Evolutionary conservation across 805 yeast species (phyloP).

Genomic region (Blastobotrys peoriensis): DNA sequence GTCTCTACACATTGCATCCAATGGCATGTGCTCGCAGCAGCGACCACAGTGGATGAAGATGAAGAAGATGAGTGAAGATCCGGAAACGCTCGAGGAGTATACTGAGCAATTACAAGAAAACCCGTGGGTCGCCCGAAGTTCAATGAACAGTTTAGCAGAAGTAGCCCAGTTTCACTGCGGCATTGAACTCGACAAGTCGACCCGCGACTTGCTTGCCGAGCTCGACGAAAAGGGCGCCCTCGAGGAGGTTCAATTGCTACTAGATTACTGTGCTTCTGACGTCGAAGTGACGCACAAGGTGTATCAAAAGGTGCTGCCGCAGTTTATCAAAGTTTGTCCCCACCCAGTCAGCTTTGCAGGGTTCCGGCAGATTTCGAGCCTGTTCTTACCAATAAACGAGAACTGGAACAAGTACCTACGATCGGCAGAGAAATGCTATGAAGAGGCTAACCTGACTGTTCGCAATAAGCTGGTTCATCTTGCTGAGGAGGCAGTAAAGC

Average conservation of each 20-base stretch:
- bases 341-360: slow-evolving; percentile 96
- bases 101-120: slow-evolving; percentile 19
- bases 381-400: slow-evolving; percentile 71
- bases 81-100: slow-evolving; percentile 17
- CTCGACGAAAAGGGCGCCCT: slow-evolving; percentile 48
- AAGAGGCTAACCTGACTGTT: slow-evolving; percentile 50
- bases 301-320: slow-evolving; percentile 61
- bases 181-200: slow-evolving; percentile 56
- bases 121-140: slow-evolving; percentile 80
- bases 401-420: slow-evolving; percentile 70
- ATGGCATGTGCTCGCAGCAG: slow-evolving; percentile 91
- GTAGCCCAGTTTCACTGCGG: slow-evolving; percentile 78
- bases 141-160: slow-evolving; percentile 72
- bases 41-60: slow-evolving; percentile 62
- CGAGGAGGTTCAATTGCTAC: slow-evolving; percentile 52
- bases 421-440: slow-evolving; percentile 61
- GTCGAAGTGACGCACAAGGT: slow-evolving; percentile 70
- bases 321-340: slow-evolving; percentile 62
- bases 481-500: slow-evolving; percentile 51
- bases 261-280: slow-evolving; percentile 81
- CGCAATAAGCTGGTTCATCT: slow-evolving; percentile 51
- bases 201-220: slow-evolving; percentile 56
- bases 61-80: slow-evolving; percentile 23
- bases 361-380: slow-evolving; percentile 61
- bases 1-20: slow-evolving; percentile 84